Evolutionary conservation across 768 basidiomycete genomes (phyloP).

Genomic region (Wakefieldia striispora): DNA sequence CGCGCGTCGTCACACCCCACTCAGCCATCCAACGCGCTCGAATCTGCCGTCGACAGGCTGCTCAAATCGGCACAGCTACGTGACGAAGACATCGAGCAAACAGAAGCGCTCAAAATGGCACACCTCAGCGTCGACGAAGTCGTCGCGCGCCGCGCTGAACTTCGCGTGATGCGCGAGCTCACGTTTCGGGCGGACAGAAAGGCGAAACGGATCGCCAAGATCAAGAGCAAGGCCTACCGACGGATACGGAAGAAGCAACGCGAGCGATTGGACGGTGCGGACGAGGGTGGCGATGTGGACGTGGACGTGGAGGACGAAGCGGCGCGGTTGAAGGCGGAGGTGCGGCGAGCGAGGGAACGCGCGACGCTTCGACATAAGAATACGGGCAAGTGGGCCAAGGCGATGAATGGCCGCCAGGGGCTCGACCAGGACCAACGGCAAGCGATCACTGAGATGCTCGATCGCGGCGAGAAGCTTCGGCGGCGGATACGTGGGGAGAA

Average conservation of each 20-base stretch:
- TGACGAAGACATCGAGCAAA: conserved; percentile 73
- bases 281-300: conserved; percentile 31
- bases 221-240: conserved; percentile 93
- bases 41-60: conserved; percentile 79
- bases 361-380: conserved; percentile 88
- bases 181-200: conserved; percentile 92
- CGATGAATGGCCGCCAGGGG: conserved; percentile 68
- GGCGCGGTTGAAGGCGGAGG: conserved; percentile 63
- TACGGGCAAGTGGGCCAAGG: conserved; percentile 84
- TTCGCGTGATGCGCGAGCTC: conserved; percentile 87
- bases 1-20: background rate
- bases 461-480: conserved; percentile 74
- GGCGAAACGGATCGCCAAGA: conserved; percentile 87
- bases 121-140: conserved; percentile 86
- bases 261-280: conserved; percentile 52
- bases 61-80: conserved; percentile 79
- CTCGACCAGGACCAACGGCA: conserved; percentile 58
- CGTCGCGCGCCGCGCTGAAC: conserved; percentile 71
- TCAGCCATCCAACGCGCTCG: conserved; percentile 81
- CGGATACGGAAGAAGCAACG: conserved; percentile 78
- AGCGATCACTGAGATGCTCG: conserved; percentile 85
- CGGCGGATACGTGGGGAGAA: conserved; percentile 71
- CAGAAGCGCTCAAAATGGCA: conserved; percentile 82
- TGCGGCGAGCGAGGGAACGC: conserved; percentile 80
- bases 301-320: conserved; percentile 46